Evolutionary conservation across 1,284 basidiomycete species (phyloP).

Genomic region (Trichosporon faecale): DNA sequence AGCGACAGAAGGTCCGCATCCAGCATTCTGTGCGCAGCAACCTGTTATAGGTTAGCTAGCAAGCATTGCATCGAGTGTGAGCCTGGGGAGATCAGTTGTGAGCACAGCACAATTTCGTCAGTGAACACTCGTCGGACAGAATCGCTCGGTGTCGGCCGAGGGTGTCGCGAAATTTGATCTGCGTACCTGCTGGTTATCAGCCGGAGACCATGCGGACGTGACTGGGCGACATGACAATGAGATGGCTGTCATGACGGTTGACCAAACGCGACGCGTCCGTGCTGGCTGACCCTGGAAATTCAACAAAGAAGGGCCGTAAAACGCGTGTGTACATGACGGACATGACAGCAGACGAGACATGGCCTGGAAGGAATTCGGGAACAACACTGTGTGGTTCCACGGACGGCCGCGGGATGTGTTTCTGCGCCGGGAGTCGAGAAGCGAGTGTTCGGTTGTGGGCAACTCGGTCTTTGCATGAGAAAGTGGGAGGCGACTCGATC

Average conservation of each 20-base stretch:
- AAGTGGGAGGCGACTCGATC: not conserved
- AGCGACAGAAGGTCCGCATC: too few species aligned
- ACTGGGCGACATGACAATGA: not conserved
- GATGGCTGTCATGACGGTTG: not conserved
- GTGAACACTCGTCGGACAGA: too few species aligned
- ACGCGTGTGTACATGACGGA: not conserved
- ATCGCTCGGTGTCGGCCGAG: too few species aligned
- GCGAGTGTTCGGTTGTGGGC: not conserved
- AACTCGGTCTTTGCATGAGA: not conserved
- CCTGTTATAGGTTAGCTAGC: too few species aligned
- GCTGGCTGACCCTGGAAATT: constrained; percentile 6
- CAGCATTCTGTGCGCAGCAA: too few species aligned
- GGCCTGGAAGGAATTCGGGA: not conserved
- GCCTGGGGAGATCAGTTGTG: too few species aligned
- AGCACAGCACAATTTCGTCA: too few species aligned
- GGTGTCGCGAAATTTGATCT: too few species aligned
- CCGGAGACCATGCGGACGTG: not conserved
- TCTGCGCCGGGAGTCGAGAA: not conserved
- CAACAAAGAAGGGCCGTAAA: not conserved
- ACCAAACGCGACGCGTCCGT: not conserved
- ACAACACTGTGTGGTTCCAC: not conserved
- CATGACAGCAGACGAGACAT: not conserved
- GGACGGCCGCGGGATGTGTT: not conserved
- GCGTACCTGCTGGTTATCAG: too few species aligned
- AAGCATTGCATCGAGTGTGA: too few species aligned